Percentiles rank a stretch among this genome's conserved stretches.
These are phyloP conservation scores for Cenchrus fungigraminus DNA, from an alignment of 176 grass and related monocot genomes.

Conservation along the genomic window DNA sequence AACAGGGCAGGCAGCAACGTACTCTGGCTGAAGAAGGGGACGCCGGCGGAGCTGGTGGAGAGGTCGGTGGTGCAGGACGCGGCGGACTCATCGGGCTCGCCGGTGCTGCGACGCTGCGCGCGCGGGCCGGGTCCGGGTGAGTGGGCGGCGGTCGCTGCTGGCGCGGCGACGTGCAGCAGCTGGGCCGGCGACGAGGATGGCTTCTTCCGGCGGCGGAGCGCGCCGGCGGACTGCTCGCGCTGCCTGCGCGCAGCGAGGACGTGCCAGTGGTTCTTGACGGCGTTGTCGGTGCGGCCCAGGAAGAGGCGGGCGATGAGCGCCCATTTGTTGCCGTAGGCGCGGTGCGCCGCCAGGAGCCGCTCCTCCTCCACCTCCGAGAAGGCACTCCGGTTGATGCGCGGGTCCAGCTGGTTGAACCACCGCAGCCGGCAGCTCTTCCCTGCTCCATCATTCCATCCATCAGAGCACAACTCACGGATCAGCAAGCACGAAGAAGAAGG, in stretches of 20 bases:
- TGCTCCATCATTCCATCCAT: neutral
- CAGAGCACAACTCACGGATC: neutral
- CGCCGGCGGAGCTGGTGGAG: neutral
- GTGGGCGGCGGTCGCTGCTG: neutral
- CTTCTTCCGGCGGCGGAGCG: conserved; percentile 59
- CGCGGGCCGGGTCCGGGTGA: neutral
- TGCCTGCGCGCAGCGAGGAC: conserved; percentile 46
- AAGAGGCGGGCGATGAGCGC: conserved; percentile 71
- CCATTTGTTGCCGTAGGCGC: conserved; percentile 82
- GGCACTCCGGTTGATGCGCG: conserved; percentile 56
- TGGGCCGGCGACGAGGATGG: neutral
- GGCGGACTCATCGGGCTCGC: conserved; percentile 60
- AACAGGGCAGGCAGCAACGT: neutral
- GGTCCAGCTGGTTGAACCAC: conserved; percentile 92
- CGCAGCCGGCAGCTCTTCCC: conserved; percentile 81
- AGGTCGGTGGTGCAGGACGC: neutral
- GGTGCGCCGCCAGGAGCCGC: conserved; percentile 52
- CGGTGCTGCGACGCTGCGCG: conserved; percentile 31
- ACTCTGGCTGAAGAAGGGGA: neutral
- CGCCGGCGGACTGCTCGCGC: conserved; percentile 53
- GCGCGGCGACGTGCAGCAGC: neutral
- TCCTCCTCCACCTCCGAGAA: conserved; percentile 77
- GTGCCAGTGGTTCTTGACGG: conserved; percentile 88
- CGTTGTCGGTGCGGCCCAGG: conserved; percentile 78
- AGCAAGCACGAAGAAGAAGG: neutral